Evolutionary conservation across 345 rosid genomes (phyloP).

Genomic region (Arabidopsis suecica): DNA sequence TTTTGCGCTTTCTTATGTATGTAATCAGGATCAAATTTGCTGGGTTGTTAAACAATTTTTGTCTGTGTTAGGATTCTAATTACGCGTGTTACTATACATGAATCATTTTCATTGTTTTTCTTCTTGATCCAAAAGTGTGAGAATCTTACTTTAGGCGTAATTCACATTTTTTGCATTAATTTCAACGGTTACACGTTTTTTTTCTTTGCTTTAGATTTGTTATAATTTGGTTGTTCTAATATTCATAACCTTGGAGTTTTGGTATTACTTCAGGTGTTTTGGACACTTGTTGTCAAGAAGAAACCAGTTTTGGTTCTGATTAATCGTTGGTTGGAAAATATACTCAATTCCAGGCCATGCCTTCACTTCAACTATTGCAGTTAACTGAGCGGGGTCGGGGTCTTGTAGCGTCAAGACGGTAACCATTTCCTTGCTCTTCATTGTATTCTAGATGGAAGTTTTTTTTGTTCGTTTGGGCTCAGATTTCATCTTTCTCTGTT

Average conservation of each 20-base stretch:
- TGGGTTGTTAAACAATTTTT: conserved; percentile 6
- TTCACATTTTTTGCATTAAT: conserved; percentile 24
- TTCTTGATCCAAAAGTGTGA: conserved; percentile 17
- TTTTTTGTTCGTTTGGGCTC: background rate
- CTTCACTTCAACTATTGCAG: conserved; percentile 88
- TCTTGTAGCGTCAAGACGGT: conserved; percentile 89
- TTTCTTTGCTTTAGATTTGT: conserved; percentile 1
- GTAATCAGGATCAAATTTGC: background rate
- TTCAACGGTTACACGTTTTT: conserved; percentile 1
- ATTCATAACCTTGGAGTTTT: conserved; percentile 14
- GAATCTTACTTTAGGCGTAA: conserved; percentile 1
- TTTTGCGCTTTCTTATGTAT: conserved; percentile 6
- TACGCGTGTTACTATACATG: conserved; percentile 16
- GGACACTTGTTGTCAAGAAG: conserved; percentile 35
- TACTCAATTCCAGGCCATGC: conserved; percentile 58
- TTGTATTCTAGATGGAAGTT: background rate
- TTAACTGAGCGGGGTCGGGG: conserved; percentile 82
- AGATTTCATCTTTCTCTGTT: background rate
- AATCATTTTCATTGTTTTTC: background rate
- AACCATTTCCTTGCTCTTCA: conserved; percentile 19
- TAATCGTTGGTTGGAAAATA: conserved; percentile 27
- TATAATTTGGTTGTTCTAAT: background rate
- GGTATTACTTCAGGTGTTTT: conserved; percentile 46
- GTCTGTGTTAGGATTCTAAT: conserved; percentile 6
- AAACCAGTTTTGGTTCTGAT: conserved; percentile 39